Evolutionary conservation across 305 asterid genomes (phyloP).

Genomic region (Caryopteris hybrid): DNA sequence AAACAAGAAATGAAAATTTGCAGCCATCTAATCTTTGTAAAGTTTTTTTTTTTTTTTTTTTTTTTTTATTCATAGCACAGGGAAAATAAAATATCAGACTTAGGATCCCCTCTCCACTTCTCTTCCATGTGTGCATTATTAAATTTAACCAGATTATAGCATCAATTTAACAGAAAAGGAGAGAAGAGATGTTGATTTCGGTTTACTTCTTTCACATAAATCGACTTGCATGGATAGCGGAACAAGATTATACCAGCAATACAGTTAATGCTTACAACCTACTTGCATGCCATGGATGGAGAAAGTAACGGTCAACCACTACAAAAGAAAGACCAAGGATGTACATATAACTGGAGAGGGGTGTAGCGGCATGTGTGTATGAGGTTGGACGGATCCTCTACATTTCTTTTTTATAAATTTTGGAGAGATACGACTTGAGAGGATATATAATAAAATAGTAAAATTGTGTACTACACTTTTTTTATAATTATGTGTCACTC

Average conservation of each 20-base stretch:
- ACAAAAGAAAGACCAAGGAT: background rate
- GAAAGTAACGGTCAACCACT: background rate
- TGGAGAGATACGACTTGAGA: too few species aligned
- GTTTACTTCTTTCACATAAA: background rate
- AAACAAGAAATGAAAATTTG: background rate
- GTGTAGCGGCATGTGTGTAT: too few species aligned
- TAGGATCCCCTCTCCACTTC: background rate
- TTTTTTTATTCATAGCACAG: too few species aligned
- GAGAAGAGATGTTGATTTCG: background rate
- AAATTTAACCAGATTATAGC: background rate
- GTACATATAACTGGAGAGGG: background rate
- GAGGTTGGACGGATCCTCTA: too few species aligned
- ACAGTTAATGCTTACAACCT: background rate
- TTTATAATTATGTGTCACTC: too few species aligned
- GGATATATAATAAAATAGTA: too few species aligned
- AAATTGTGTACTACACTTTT: too few species aligned
- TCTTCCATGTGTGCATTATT: background rate
- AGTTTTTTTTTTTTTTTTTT: too few species aligned
- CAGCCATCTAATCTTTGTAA: background rate
- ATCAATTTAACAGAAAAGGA: background rate
- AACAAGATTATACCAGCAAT: background rate
- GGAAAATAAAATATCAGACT: background rate
- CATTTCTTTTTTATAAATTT: too few species aligned
- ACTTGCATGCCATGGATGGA: background rate
- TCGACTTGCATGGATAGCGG: background rate